A percentile compares a stretch with the other conserved stretches of the same genome.
phyloP scores from a whole-genome alignment of 2,329 filamentous ascomycete species.

The Lasiodiplodia gonubiensis region DNA sequence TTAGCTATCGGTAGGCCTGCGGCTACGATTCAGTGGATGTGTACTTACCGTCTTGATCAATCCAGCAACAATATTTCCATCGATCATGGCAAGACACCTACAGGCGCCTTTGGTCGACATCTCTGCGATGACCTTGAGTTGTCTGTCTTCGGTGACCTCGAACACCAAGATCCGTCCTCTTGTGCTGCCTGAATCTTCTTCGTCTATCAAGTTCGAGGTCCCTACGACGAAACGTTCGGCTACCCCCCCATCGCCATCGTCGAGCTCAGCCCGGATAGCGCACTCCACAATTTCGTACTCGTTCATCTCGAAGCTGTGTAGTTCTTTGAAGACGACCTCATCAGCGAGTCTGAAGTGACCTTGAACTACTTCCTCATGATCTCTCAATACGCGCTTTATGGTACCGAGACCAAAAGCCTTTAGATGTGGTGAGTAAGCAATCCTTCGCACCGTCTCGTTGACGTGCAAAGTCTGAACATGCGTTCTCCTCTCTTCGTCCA shows the following conservation, averaged over 20 bases:
- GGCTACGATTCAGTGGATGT: background rate
- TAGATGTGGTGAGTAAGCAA: constrained; percentile 81
- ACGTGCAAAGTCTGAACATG: constrained; percentile 83
- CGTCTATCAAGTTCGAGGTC: constrained; percentile 76
- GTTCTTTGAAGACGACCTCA: constrained; percentile 81
- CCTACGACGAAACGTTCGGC: constrained; percentile 89
- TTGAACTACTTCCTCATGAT: constrained; percentile 75
- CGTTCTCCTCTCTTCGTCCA: constrained; percentile 85
- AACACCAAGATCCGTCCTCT: constrained; percentile 83
- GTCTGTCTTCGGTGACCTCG: constrained; percentile 76
- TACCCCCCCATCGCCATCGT: constrained; percentile 60
- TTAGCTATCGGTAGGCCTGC: background rate
- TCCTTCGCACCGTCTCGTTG: constrained; percentile 80
- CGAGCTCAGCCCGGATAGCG: constrained; percentile 77
- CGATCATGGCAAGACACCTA: constrained; percentile 74
- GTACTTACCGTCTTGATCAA: constrained; percentile 80
- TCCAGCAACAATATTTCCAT: constrained; percentile 79
- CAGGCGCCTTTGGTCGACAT: constrained; percentile 79
- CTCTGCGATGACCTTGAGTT: constrained; percentile 73
- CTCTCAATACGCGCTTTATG: constrained; percentile 73
- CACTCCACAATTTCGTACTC: constrained; percentile 81
- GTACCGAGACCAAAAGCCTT: constrained; percentile 87
- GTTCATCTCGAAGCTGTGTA: constrained; percentile 72
- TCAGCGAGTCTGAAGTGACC: constrained; percentile 90
- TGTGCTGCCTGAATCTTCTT: constrained; percentile 55